A percentile compares a stretch with the other conserved stretches of the same genome.
Conservation (phyloP, 2,329 filamentous ascomycete genomes). For the Talaromyces sp. region DNA sequence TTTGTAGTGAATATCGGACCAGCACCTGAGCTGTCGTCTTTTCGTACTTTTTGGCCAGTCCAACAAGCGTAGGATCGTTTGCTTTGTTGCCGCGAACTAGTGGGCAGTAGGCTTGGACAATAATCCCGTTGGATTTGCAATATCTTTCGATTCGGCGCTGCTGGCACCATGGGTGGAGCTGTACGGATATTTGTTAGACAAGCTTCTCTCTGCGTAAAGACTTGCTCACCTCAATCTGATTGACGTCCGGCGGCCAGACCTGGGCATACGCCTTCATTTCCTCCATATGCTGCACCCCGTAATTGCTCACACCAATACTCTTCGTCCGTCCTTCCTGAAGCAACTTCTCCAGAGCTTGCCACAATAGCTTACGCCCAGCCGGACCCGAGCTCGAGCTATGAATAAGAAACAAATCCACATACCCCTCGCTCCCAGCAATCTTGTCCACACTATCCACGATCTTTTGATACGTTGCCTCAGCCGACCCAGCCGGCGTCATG, state of each 20-base stretch:
- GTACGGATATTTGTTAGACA: constrained; percentile 17
- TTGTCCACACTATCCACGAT: constrained; percentile 58
- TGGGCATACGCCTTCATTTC: constrained; percentile 62
- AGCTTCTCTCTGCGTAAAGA: not conserved
- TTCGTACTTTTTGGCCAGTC: constrained; percentile 63
- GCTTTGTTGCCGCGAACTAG: constrained; percentile 64
- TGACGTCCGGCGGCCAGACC: constrained; percentile 64
- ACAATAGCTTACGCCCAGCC: constrained; percentile 55
- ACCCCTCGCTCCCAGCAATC: constrained; percentile 53
- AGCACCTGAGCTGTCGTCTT: constrained; percentile 73
- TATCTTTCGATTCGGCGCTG: constrained; percentile 55
- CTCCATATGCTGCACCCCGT: constrained; percentile 60
- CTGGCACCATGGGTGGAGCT: constrained; percentile 70
- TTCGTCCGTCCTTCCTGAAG: constrained; percentile 54
- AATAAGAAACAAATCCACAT: constrained; percentile 67
- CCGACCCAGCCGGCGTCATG: constrained; percentile 46
- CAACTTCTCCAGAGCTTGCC: constrained; percentile 60
- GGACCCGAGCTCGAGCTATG: constrained; percentile 56
- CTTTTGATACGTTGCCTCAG: constrained; percentile 55
- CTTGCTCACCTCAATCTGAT: constrained; percentile 62
- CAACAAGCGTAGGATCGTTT: constrained; percentile 59
- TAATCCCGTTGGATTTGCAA: constrained; percentile 46
- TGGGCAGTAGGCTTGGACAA: constrained; percentile 50
- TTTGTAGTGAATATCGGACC: constrained; percentile 76
- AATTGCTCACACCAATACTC: constrained; percentile 69